Percentiles rank a stretch among this genome's conserved stretches.
phyloP scores from a whole-genome alignment of 441 rosid genomes.

The Melastoma candidum region DNA sequence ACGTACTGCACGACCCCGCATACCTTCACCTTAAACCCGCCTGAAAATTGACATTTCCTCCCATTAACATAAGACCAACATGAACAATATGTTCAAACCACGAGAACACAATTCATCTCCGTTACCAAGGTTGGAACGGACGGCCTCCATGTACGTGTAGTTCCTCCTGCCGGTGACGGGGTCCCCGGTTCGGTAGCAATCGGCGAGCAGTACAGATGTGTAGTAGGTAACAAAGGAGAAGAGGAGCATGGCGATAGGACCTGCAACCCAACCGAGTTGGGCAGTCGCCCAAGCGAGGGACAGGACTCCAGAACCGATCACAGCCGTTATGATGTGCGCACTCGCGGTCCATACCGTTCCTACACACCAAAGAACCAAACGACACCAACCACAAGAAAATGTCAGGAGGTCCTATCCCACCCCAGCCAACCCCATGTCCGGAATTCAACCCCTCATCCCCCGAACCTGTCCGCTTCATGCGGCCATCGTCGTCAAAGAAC shows the following conservation, averaged over 20 bases:
- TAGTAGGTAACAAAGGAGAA: conserved; percentile 67
- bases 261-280: conserved; percentile 92
- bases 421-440: too few relatives aligned
- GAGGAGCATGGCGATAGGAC: conserved; percentile 58
- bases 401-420: too few relatives aligned
- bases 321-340: conserved; percentile 80
- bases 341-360: conserved; percentile 82
- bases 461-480: conserved; percentile 57
- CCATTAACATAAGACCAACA: neutral
- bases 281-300: conserved; percentile 82
- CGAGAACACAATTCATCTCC: neutral
- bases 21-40: neutral
- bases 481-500: conserved; percentile 61
- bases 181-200: conserved; percentile 70
- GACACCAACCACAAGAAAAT: too few relatives aligned
- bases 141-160: conserved; percentile 78
- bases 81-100: neutral
- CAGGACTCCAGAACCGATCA: conserved; percentile 79
- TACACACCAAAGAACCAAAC: conserved; percentile 8
- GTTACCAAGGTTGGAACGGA: conserved; percentile 53
- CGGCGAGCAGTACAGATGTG: conserved; percentile 55
- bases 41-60: neutral
- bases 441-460: too few relatives aligned
- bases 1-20: conserved; percentile 4
- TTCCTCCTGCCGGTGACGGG: conserved; percentile 60